Conservation (phyloP, 176 grass and related monocot genomes). For the Avena eriantha region DNA sequence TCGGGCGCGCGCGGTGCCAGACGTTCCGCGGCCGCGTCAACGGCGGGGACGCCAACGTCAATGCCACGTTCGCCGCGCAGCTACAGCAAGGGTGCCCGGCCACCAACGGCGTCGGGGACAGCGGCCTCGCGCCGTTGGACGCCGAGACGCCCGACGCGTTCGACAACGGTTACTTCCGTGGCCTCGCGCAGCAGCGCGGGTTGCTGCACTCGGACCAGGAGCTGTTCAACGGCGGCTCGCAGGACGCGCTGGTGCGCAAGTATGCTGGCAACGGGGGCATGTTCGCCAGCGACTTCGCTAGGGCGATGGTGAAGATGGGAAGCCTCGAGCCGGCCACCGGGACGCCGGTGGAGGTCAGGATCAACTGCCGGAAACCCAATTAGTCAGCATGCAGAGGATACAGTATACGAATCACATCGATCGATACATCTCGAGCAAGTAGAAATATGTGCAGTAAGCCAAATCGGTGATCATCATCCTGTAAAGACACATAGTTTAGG, state of each 20-base stretch:
- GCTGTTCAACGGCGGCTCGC: slow-evolving; percentile 53
- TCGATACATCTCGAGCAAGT: too few species aligned
- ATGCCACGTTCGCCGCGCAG: slow-evolving; percentile 46
- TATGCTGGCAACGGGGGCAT: slow-evolving; percentile 49
- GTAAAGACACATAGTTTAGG: too few species aligned
- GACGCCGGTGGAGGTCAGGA: slow-evolving; percentile 57
- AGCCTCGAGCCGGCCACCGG: slow-evolving; percentile 53
- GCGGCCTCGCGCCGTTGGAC: slow-evolving; percentile 51
- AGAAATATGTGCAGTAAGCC: too few species aligned
- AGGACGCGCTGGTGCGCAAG: slow-evolving; percentile 45
- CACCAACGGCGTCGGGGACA: slow-evolving; percentile 4
- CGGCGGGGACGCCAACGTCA: slow-evolving; percentile 30
- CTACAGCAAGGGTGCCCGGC: slow-evolving; percentile 36
- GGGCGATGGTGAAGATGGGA: slow-evolving; percentile 72
- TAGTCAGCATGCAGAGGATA: slow-evolving; percentile 30
- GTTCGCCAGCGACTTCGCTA: slow-evolving; percentile 59
- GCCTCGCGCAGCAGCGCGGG: slow-evolving; percentile 44
- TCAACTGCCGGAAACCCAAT: slow-evolving; percentile 67
- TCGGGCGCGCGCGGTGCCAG: slow-evolving; percentile 54
- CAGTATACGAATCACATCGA: too few species aligned
- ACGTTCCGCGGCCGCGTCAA: slow-evolving; percentile 52
- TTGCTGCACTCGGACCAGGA: slow-evolving; percentile 84
- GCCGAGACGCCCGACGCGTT: slow-evolving; percentile 47
- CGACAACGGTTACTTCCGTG: slow-evolving; percentile 61
- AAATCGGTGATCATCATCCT: too few species aligned